Evolutionary conservation across 164 flowering plant species (phyloP).

Genomic region (Tinospora cordifolia): DNA sequence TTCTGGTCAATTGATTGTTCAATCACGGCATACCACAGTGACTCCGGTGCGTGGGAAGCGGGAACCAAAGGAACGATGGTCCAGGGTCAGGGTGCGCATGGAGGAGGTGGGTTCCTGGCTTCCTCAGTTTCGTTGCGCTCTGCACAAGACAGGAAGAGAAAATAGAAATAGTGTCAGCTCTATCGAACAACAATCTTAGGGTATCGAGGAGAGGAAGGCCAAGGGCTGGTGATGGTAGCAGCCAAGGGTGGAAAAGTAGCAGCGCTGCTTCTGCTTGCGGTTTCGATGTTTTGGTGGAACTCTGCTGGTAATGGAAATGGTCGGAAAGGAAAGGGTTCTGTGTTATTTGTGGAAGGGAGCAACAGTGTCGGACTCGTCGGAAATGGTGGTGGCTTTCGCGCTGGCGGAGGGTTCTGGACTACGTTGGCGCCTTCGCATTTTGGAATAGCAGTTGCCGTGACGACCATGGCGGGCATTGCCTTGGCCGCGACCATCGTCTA

Average conservation of each 20-base stretch:
- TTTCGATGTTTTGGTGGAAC: constrained; percentile 17
- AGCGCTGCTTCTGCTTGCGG: neutral
- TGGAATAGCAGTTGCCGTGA: constrained; percentile 49
- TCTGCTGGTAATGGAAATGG: constrained; percentile 23
- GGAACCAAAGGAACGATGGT: too few species aligned
- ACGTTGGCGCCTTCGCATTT: constrained; percentile 21
- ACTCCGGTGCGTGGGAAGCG: too few species aligned
- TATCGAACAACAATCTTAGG: too few species aligned
- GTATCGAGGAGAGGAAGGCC: too few species aligned
- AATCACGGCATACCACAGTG: too few species aligned
- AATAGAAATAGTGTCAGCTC: too few species aligned
- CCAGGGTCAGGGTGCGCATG: too few species aligned
- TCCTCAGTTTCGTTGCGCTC: too few species aligned
- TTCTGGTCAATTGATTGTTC: too few species aligned
- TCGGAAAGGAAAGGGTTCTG: constrained; percentile 12
- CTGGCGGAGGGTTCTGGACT: constrained; percentile 21
- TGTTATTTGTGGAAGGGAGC: constrained; percentile 12
- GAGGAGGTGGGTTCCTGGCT: too few species aligned
- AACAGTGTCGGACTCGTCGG: constrained; percentile 19
- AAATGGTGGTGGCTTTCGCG: constrained; percentile 22
- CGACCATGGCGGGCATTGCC: too few species aligned
- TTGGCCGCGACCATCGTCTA: constrained; percentile 49
- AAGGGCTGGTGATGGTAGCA: constrained; percentile 2
- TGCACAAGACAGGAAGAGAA: too few species aligned
- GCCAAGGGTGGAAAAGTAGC: neutral